Evolutionary conservation across 331 rosid genomes (phyloP).

Genomic region (Pyrus hybrid): DNA sequence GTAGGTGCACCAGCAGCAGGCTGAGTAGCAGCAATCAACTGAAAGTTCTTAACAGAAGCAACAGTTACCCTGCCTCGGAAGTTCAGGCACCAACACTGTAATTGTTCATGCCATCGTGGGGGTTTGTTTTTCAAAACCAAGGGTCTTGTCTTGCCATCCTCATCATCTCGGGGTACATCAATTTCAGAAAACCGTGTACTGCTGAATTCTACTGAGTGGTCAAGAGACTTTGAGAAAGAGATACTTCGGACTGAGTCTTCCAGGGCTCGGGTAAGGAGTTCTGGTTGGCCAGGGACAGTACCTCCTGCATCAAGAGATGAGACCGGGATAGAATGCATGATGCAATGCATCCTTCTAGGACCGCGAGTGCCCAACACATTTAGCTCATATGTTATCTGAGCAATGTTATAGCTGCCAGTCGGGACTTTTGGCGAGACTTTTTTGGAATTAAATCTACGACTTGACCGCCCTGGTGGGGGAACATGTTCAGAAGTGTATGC

Average conservation of each 20-base stretch:
- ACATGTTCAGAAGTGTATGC: slow-evolving; percentile 48
- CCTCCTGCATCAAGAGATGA: slow-evolving; percentile 67
- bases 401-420: slow-evolving; percentile 74
- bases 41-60: slow-evolving; percentile 96
- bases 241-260: slow-evolving; percentile 72
- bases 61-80: slow-evolving; percentile 88
- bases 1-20: slow-evolving; percentile 68
- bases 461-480: slow-evolving; percentile 51
- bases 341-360: slow-evolving; percentile 84
- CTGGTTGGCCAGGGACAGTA: slow-evolving; percentile 63
- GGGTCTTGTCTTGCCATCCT: slow-evolving; percentile 51
- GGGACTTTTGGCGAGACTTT: slow-evolving; percentile 89
- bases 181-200: slow-evolving; percentile 73
- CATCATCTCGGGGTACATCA: slow-evolving; percentile 32
- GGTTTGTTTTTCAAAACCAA: slow-evolving; percentile 88
- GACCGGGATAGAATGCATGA: slow-evolving; percentile 77
- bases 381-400: slow-evolving; percentile 74
- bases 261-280: slow-evolving; percentile 50
- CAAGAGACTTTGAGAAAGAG: slow-evolving; percentile 69
- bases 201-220: slow-evolving; percentile 69
- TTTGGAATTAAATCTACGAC: slow-evolving; percentile 77
- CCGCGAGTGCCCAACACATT: slow-evolving; percentile 85
- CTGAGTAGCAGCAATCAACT: slow-evolving; percentile 78
- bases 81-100: slow-evolving; percentile 95
- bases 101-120: slow-evolving; percentile 92